Conservation (phyloP, 495 filamentous ascomycete genomes). For the Podospora pseudopauciseta region DNA sequence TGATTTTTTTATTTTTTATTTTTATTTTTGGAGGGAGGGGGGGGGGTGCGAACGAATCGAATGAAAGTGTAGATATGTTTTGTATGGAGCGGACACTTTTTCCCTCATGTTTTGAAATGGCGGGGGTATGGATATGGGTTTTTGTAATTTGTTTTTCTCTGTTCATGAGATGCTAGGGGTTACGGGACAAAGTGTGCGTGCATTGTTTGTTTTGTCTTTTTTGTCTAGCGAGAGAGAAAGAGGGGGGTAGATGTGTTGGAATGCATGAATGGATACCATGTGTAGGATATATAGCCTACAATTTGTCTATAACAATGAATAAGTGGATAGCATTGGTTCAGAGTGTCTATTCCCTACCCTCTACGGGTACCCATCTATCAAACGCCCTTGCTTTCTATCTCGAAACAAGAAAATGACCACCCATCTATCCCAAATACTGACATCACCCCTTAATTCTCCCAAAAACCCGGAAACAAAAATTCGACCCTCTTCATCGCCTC, state of each 20-base stretch:
- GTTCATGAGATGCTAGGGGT: no score
- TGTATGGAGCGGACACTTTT: no score
- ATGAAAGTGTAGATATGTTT: no score
- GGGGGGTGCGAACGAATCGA: no score
- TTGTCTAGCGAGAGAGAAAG: neutral
- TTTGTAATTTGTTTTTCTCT: no score
- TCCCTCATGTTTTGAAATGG: no score
- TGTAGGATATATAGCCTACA: neutral
- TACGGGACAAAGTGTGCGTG: neutral
- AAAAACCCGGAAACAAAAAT: conserved; percentile 72
- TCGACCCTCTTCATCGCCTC: conserved; percentile 66
- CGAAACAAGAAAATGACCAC: no score
- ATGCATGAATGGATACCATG: neutral
- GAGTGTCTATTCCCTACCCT: neutral
- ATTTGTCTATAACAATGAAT: neutral
- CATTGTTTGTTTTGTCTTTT: neutral
- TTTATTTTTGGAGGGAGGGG: no score
- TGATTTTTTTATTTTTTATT: conserved; percentile 25
- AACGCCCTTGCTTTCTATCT: neutral
- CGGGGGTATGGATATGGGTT: no score
- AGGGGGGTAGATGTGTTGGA: neutral
- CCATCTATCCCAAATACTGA: no score
- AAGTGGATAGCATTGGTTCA: neutral
- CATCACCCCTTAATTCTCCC: conserved; percentile 29
- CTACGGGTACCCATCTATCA: neutral